Evolutionary conservation across 139 green algal genomes (phyloP), one percentile per base, ranked within the genome.

Genomic region (Trebouxia sp.): DNA sequence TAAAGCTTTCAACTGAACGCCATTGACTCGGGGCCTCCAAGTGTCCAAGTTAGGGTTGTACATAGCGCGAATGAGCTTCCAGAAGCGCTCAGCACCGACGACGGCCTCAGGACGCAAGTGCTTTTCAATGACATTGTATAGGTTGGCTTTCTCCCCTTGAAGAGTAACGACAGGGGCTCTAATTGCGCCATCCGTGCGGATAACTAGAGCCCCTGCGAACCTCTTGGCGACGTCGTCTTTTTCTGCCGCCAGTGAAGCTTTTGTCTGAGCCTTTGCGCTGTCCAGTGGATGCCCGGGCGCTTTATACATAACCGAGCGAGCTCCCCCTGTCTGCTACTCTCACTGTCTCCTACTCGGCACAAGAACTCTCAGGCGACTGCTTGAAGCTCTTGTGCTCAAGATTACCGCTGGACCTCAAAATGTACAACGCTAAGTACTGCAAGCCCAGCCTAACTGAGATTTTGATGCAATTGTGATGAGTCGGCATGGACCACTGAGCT

Each of bases 21-120:
- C 87, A 53, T 92, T 86, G 11, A 92, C 89, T 8, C 89, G 77
- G 4, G 89, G 89, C 26, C 89, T 82, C 89, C 89, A 92, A 39
- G 89, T 92, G 12, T 92, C 89, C n/a, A 92, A 67, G 30, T 77
- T 51, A 41, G 84, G 78, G 22, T 77, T 80, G 50, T 77, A 82
- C 78, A 83, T 77, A 0, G 69, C 69, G 41, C 69, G 42, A 37
- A 77, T 77, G 41, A 77, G 48, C 55, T 81, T 83, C 88, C 88
- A 92, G 58, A 88, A 92, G 53, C 83, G 84, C 65, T 92, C 88
- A 15, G 53, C 48, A 7, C 82, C 80, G 5, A 75, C 48, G 11
- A 86, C 66, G 17, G 56, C 83, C 10, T 87, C 84, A 5, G 67
- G 65, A 51, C 75, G 55, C 17, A 92, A 70, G 56, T 88, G 81